phyloP scores from a whole-genome alignment of 129 eudicot species.

The Saposhnikovia divaricata region DNA sequence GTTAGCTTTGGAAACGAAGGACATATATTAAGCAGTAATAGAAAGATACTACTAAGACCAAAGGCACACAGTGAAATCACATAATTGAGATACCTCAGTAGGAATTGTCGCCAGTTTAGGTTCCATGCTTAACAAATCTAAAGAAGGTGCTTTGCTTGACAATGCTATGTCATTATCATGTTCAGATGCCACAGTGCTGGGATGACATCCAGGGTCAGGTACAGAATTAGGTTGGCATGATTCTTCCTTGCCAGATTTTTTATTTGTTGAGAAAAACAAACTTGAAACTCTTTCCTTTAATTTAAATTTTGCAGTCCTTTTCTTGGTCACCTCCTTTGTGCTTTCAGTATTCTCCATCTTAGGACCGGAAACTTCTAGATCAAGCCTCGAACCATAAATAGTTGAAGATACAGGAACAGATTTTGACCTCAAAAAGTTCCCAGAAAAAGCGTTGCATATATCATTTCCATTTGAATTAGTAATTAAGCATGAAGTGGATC shows the following conservation, averaged over 20 bases:
- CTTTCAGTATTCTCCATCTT: constrained; percentile 26
- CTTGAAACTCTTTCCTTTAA: constrained; percentile 75
- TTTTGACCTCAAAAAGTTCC: constrained; percentile 71
- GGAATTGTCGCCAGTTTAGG: constrained; percentile 25
- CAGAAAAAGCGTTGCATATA: constrained; percentile 23
- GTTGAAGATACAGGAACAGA: constrained; percentile 70
- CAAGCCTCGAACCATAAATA: constrained; percentile 22
- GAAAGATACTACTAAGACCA: neutral
- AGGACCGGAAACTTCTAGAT: constrained; percentile 26
- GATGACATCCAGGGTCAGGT: constrained; percentile 18
- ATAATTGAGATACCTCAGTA: constrained; percentile 41
- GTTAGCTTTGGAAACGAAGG: neutral
- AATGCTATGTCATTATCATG: constrained; percentile 20
- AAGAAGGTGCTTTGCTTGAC: constrained; percentile 19
- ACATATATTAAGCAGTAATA: constrained; percentile 1
- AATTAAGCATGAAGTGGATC: constrained; percentile 24
- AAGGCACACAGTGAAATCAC: neutral
- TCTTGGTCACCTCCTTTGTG: constrained; percentile 36
- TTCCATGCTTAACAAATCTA: constrained; percentile 14
- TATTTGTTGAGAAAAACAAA: constrained; percentile 68
- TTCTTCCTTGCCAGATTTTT: constrained; percentile 50
- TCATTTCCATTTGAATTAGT: constrained; percentile 21
- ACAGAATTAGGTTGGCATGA: constrained; percentile 32
- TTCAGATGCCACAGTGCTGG: constrained; percentile 23
- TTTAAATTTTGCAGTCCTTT: constrained; percentile 42